A percentile compares a stretch with the other conserved stretches of the same genome.
Evolutionary conservation across 495 filamentous ascomycete genomes (phyloP).

Genomic region (Podospora sp.): DNA sequence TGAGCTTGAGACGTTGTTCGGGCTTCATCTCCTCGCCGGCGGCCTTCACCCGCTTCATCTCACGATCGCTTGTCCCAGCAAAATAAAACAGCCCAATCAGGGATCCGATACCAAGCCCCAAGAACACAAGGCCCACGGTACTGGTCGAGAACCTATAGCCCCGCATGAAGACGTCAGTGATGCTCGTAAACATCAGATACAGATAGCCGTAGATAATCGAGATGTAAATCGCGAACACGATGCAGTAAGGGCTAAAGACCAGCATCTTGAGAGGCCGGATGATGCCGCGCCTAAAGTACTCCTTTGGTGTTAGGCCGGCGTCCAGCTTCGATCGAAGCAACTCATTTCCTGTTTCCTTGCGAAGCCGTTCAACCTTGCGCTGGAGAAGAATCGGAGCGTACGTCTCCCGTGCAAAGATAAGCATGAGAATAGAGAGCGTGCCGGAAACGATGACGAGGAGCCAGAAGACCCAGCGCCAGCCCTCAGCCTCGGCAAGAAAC

Average conservation of each 20-base stretch:
- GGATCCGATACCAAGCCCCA: slow-evolving; percentile 45
- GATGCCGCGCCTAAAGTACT: slow-evolving; percentile 43
- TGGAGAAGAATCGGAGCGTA: slow-evolving; percentile 62
- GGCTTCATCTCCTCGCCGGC: slow-evolving; percentile 41
- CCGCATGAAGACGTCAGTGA: slow-evolving; percentile 58
- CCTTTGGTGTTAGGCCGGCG: slow-evolving; percentile 46
- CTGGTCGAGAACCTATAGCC: slow-evolving; percentile 49
- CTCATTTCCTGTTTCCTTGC: slow-evolving; percentile 50
- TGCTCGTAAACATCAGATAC: slow-evolving; percentile 73
- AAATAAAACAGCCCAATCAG: slow-evolving; percentile 39
- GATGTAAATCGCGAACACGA: slow-evolving; percentile 70
- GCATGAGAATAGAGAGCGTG: slow-evolving; percentile 36
- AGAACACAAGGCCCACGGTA: slow-evolving; percentile 42
- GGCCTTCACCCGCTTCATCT: slow-evolving; percentile 35
- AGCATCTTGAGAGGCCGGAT: slow-evolving; percentile 56
- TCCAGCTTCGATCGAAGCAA: slow-evolving; percentile 54
- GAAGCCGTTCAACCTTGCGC: slow-evolving; percentile 53
- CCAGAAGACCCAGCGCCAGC: slow-evolving; percentile 73
- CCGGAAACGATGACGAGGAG: slow-evolving; percentile 43
- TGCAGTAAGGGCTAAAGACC: slow-evolving; percentile 60
- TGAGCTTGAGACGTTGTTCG: slow-evolving; percentile 20
- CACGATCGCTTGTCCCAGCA: slow-evolving; percentile 37
- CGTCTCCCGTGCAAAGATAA: slow-evolving; percentile 60
- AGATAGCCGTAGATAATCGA: slow-evolving; percentile 72
- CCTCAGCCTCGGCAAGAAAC: slow-evolving; percentile 50